Evolutionary conservation across 2,329 filamentous ascomycete species (phyloP).

Genomic region (Diaporthe vexans): DNA sequence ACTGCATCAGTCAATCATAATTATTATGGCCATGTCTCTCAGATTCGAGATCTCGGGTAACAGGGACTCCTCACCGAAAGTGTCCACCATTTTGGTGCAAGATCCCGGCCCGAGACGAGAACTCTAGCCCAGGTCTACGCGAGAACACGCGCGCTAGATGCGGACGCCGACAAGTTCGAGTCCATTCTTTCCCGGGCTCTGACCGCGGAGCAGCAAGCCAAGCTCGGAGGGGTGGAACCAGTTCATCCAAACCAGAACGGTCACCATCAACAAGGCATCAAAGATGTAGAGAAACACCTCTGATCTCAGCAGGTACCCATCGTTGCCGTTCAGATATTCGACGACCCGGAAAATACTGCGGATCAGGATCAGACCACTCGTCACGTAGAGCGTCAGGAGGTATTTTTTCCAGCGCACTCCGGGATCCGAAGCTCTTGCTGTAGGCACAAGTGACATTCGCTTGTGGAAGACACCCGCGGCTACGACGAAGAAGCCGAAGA

Average conservation of each 20-base stretch:
- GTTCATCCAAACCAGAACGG: background rate
- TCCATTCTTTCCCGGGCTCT: constrained; percentile 5
- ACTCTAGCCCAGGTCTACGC: background rate
- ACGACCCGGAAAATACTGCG: constrained; percentile 62
- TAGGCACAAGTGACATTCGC: constrained; percentile 54
- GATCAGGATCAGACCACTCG: constrained; percentile 59
- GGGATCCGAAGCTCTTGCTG: constrained; percentile 44
- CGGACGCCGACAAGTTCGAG: background rate
- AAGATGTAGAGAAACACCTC: constrained; percentile 63
- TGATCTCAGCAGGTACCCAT: constrained; percentile 58
- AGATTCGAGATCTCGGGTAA: too few relatives aligned
- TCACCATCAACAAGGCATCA: constrained; percentile 52
- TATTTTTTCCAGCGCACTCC: constrained; percentile 43
- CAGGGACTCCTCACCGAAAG: too few relatives aligned
- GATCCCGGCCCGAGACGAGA: background rate
- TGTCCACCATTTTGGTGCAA: too few relatives aligned
- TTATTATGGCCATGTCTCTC: too few relatives aligned
- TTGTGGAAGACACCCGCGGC: constrained; percentile 61
- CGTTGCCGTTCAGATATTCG: constrained; percentile 61
- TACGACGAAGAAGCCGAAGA: constrained; percentile 64
- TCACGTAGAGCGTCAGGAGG: constrained; percentile 41
- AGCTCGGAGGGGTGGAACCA: constrained; percentile 33
- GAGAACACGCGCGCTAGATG: background rate
- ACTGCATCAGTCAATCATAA: too few relatives aligned
- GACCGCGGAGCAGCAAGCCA: constrained; percentile 27